These are phyloP conservation scores for Diplocarpon mali DNA, from an alignment of 2,329 filamentous ascomycete genomes.

Conservation along the genomic window DNA sequence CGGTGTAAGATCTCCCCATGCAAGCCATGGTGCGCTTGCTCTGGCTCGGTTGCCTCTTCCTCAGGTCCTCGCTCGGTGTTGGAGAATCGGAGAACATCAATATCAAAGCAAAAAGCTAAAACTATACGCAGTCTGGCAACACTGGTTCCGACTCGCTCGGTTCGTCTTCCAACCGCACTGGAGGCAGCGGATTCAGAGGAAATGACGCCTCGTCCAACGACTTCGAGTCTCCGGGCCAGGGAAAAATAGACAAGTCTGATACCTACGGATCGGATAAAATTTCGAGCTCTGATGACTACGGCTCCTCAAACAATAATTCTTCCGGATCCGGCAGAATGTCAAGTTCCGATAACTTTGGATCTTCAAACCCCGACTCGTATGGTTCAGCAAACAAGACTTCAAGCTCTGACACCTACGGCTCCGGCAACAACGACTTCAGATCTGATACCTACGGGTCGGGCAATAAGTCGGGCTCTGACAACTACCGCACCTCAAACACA, in stretches of 20 bases:
- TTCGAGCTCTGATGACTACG: conserved; percentile 12
- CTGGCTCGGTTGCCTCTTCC: not conserved
- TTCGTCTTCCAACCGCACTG: not conserved
- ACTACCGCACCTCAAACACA: conserved; percentile 16
- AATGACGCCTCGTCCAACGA: conserved; percentile 1
- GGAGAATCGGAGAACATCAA: not conserved
- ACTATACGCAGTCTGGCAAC: conserved; percentile 7
- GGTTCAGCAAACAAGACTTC: too few relatives aligned
- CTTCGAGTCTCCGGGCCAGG: conserved; percentile 12
- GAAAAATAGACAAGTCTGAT: conserved; percentile 2
- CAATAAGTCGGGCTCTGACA: conserved; percentile 11
- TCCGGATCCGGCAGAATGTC: conserved; percentile 8
- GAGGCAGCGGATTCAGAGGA: not conserved
- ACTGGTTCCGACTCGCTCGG: conserved; percentile 1
- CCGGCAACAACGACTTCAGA: conserved; percentile 4
- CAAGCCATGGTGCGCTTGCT: not conserved
- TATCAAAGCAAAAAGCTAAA: not conserved
- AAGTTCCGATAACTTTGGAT: conserved; percentile 16
- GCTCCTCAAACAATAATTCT: conserved; percentile 13
- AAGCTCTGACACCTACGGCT: conserved; percentile 23
- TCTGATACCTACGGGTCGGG: conserved; percentile 12
- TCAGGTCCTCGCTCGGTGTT: too few relatives aligned
- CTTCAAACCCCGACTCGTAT: conserved; percentile 8
- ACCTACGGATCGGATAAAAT: conserved; percentile 15
- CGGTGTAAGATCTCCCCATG: conserved; percentile 7